Conservation (phyloP, 2,329 filamentous ascomycete species). For the Basipetospora chlamydospora region DNA sequence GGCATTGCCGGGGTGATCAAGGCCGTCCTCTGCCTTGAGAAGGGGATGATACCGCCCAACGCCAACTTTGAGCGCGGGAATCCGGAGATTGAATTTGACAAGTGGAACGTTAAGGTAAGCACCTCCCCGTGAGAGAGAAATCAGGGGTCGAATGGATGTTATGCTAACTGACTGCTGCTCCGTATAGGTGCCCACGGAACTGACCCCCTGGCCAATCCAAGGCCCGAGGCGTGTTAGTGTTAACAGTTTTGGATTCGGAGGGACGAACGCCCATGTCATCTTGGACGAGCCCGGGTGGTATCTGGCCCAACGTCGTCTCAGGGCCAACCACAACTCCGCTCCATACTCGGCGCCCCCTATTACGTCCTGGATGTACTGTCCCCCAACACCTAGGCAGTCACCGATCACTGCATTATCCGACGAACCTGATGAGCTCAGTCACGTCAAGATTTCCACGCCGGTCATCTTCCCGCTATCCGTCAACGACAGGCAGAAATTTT, state of each 20-base stretch:
- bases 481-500: no score
- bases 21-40: slow-evolving; percentile 33
- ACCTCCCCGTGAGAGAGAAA: slow-evolving; percentile 24
- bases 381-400: no score
- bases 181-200: no score
- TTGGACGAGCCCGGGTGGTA: slow-evolving; percentile 15
- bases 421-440: no score
- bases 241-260: slow-evolving; percentile 33
- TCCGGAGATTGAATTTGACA: slow-evolving; percentile 30
- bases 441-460: no score
- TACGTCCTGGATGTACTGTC: no score
- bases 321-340: slow-evolving; percentile 13
- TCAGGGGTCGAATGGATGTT: slow-evolving; percentile 21
- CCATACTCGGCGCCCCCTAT: neutral
- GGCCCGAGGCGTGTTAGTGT: slow-evolving; percentile 35
- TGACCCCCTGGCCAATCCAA: no score
- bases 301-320: slow-evolving; percentile 1
- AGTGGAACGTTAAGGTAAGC: slow-evolving; percentile 35
- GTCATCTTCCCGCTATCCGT: no score
- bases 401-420: no score
- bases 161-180: no score
- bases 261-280: slow-evolving; percentile 29
- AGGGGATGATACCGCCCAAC: slow-evolving; percentile 33
- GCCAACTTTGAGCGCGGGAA: slow-evolving; percentile 34
- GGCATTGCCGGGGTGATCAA: slow-evolving; percentile 42